phyloP scores from a whole-genome alignment of 805 yeast species.

The Yueomyces sp. region DNA sequence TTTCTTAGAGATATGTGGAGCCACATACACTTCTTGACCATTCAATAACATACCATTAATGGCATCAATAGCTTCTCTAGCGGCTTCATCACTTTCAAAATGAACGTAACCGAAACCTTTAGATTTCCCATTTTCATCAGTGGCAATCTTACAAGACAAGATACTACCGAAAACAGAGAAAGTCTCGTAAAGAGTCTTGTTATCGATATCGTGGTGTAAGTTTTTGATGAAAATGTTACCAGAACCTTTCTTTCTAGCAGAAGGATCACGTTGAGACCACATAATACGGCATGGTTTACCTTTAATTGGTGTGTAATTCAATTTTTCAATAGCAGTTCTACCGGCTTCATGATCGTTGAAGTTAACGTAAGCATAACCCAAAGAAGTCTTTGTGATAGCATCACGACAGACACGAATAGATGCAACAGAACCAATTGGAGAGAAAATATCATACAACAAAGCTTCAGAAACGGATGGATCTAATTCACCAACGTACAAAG shows the following conservation, averaged over 20 bases:
- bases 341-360: slow-evolving; percentile 83
- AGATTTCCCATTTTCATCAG: slow-evolving; percentile 81
- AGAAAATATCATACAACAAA: slow-evolving; percentile 83
- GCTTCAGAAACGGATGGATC: slow-evolving; percentile 91
- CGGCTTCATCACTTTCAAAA: slow-evolving; percentile 86
- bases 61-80: slow-evolving; percentile 87
- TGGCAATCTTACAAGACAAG: slow-evolving; percentile 93
- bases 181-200: slow-evolving; percentile 97
- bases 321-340: slow-evolving; percentile 84
- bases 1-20: slow-evolving; percentile 81
- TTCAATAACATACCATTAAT: slow-evolving; percentile 97
- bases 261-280: slow-evolving; percentile 99
- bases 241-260: slow-evolving; percentile 85
- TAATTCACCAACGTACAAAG: slow-evolving; percentile 95
- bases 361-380: slow-evolving; percentile 98
- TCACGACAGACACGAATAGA: slow-evolving; percentile 98
- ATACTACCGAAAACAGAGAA: slow-evolving; percentile 94
- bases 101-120: slow-evolving; percentile 97
- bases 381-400: slow-evolving; percentile 89
- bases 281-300: slow-evolving; percentile 97
- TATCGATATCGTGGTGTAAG: slow-evolving; percentile 95
- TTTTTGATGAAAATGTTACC: slow-evolving; percentile 97
- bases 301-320: slow-evolving; percentile 87
- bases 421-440: slow-evolving; percentile 88
- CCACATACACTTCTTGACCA: slow-evolving; percentile 91